A percentile compares a stretch with the other conserved stretches of the same genome.
Evolutionary conservation across 2,329 filamentous ascomycete genomes (phyloP).

Genomic region (Niveomyces coronatus): DNA sequence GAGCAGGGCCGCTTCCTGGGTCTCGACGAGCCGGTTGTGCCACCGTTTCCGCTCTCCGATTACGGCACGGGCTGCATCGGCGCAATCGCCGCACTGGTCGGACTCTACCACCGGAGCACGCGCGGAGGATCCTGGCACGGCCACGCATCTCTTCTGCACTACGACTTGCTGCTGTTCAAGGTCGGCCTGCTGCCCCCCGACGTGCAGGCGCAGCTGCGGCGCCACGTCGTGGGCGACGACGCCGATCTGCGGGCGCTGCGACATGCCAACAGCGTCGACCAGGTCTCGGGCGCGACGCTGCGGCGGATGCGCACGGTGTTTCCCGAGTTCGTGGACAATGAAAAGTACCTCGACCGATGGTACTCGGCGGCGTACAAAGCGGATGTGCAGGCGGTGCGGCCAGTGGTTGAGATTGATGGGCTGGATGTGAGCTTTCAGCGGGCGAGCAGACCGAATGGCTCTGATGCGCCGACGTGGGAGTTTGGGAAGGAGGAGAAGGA

Average conservation of each 20-base stretch:
- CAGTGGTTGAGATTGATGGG: slow-evolving; percentile 33
- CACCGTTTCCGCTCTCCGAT: slow-evolving; percentile 53
- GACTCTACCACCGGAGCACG: slow-evolving; percentile 51
- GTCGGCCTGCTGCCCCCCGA: slow-evolving; percentile 45
- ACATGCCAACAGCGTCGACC: slow-evolving; percentile 54
- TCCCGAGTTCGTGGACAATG: slow-evolving; percentile 42
- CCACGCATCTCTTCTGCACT: slow-evolving; percentile 54
- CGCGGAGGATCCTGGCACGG: slow-evolving; percentile 57
- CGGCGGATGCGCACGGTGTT: slow-evolving; percentile 41
- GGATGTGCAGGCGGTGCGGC: slow-evolving; percentile 31
- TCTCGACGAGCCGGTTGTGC: slow-evolving; percentile 52
- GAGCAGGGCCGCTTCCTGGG: slow-evolving; percentile 54
- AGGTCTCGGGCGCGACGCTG: slow-evolving; percentile 50
- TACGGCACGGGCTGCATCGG: slow-evolving; percentile 67
- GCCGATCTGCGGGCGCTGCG: slow-evolving; percentile 49
- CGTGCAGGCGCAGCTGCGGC: slow-evolving; percentile 42
- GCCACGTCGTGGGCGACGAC: slow-evolving; percentile 35
- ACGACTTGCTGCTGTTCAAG: slow-evolving; percentile 55
- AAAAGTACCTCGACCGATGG: slow-evolving; percentile 38
- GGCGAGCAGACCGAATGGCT: slow-evolving; percentile 39
- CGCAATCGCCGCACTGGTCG: slow-evolving; percentile 54
- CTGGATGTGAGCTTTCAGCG: slow-evolving; percentile 34
- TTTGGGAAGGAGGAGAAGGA: slow-evolving; percentile 36
- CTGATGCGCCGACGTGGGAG: slow-evolving; percentile 48
- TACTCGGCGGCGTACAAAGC: slow-evolving; percentile 31